Percentiles rank a stretch among this genome's conserved stretches.
Conservation (phyloP, 1,139 yeast genomes). For the Geotrichum restrictum region DNA sequence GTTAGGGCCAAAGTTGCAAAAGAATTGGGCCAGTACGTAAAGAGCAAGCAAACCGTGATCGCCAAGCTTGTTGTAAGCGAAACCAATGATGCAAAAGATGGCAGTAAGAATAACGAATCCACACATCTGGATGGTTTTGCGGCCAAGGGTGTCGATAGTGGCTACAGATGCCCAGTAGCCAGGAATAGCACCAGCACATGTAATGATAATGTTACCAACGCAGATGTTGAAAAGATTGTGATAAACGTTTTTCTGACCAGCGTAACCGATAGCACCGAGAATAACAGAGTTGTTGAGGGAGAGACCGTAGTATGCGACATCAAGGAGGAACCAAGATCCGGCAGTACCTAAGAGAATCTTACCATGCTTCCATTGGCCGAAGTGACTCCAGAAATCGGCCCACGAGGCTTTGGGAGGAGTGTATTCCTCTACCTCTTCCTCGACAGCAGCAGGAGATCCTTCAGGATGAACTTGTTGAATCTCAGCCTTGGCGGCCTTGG, state of each 20-base stretch:
- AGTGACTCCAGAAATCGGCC: slow-evolving; percentile 50
- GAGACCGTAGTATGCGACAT: slow-evolving; percentile 89
- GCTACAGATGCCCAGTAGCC: slow-evolving; percentile 64
- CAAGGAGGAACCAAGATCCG: slow-evolving; percentile 93
- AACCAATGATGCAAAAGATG: slow-evolving; percentile 59
- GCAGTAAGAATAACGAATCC: slow-evolving; percentile 59
- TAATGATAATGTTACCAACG: slow-evolving; percentile 53
- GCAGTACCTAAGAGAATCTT: slow-evolving; percentile 89
- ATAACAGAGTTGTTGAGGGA: slow-evolving; percentile 76
- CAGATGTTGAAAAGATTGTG: slow-evolving; percentile 56
- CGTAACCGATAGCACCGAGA: slow-evolving; percentile 84
- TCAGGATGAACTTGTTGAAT: slow-evolving; percentile 45
- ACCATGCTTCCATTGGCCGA: slow-evolving; percentile 80
- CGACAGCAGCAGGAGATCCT: slow-evolving; percentile 10
- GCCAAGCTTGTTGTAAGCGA: slow-evolving; percentile 48
- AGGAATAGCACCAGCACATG: slow-evolving; percentile 60
- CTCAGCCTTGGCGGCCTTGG: slow-evolving; percentile 48
- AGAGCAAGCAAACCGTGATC: slow-evolving; percentile 57
- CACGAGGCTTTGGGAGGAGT: slow-evolving; percentile 48
- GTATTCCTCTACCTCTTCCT: slow-evolving; percentile 22
- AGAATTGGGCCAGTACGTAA: slow-evolving; percentile 61
- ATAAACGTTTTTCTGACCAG: slow-evolving; percentile 65
- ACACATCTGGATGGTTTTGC: slow-evolving; percentile 56
- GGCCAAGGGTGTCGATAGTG: slow-evolving; percentile 57
- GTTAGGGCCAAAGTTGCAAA: slow-evolving; percentile 81